Conservation (phyloP, 169 alveolate genomes). For the Plasmodium coatneyi region DNA sequence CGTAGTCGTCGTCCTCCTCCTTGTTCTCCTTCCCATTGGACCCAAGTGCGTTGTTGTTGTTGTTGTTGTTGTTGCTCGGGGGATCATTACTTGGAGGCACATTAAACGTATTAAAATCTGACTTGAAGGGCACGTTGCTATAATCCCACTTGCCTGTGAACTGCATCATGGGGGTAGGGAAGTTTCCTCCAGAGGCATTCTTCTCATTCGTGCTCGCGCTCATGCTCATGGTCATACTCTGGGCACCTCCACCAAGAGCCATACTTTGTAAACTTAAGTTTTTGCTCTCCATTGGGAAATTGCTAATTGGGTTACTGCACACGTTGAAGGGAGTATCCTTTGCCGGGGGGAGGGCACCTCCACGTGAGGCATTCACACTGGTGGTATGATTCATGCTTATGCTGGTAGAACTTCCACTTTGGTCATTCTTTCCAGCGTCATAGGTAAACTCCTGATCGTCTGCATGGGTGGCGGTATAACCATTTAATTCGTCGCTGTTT, state of each 20-base stretch:
- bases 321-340: background rate
- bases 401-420: background rate
- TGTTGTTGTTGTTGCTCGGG: too few species aligned
- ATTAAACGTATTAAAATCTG: background rate
- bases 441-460: background rate
- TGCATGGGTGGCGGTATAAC: background rate
- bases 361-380: background rate
- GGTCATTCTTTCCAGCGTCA: background rate
- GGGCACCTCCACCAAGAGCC: background rate
- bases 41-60: background rate
- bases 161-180: background rate
- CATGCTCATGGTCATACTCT: too few species aligned
- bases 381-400: background rate
- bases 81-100: background rate
- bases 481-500: background rate
- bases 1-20: conserved; percentile 49
- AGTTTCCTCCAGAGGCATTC: background rate
- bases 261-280: background rate
- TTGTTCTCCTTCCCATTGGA: background rate
- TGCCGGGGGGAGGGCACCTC: background rate
- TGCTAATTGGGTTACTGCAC: background rate
- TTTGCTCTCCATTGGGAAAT: background rate
- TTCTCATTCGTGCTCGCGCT: background rate
- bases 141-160: conserved; percentile 21
- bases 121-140: conserved; percentile 19